These are phyloP conservation scores for Rhodamnia argentea DNA, from an alignment of 345 rosid species.

Conservation along the genomic window DNA sequence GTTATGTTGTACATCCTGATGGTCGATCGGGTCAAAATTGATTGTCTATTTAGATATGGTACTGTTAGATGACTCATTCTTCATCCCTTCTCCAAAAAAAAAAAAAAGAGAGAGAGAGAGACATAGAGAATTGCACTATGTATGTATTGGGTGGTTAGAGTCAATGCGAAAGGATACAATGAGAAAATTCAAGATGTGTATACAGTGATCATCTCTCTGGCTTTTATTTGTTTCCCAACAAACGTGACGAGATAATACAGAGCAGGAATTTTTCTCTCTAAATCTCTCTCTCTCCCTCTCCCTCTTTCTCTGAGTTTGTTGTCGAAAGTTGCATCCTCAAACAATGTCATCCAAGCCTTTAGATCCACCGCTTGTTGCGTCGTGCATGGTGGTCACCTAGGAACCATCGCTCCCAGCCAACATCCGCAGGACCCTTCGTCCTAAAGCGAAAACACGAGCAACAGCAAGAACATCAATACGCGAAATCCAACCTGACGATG, in stretches of 20 bases:
- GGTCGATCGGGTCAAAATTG: background rate
- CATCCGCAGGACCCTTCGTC: conserved; percentile 15
- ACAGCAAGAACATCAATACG: background rate
- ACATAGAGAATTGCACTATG: background rate
- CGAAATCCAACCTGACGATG: background rate
- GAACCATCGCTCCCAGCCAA: conserved; percentile 40
- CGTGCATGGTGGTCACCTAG: conserved; percentile 15
- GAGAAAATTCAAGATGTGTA: background rate
- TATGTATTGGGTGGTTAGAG: background rate
- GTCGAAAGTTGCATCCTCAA: background rate
- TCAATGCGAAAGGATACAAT: background rate
- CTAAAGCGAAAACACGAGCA: background rate
- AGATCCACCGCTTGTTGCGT: conserved; percentile 27
- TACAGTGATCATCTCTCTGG: background rate
- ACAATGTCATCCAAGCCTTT: background rate
- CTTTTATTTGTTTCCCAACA: background rate
- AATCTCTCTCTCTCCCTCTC: background rate
- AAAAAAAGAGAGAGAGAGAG: background rate
- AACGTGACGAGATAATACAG: background rate
- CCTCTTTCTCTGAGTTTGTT: background rate
- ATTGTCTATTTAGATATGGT: background rate
- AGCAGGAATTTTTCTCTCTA: background rate
- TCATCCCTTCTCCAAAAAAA: background rate
- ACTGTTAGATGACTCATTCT: background rate
- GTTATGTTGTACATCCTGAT: background rate